A percentile compares a stretch with the other conserved stretches of the same genome.
These are phyloP conservation scores for Pyronema omphalodes DNA, from an alignment of 495 filamentous ascomycete species.

Conservation along the genomic window DNA sequence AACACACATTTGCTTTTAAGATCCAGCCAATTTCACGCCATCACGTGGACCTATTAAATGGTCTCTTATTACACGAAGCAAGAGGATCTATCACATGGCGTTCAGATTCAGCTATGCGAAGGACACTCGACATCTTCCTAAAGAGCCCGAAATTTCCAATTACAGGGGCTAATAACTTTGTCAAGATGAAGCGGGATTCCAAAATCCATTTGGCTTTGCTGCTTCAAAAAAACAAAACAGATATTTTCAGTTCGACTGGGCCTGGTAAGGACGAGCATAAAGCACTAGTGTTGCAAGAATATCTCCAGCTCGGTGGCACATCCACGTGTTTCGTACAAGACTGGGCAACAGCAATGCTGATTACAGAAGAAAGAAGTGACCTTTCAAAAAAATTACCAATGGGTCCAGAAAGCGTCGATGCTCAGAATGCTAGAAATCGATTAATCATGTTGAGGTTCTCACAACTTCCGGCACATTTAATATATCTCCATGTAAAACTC, in stretches of 20 bases:
- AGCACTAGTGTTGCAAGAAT: neutral
- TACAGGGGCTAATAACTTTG: neutral
- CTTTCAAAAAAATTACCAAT: neutral
- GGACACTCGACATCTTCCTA: neutral
- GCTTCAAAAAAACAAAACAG: neutral
- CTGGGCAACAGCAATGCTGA: neutral
- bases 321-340: neutral
- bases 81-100: conserved; percentile 3
- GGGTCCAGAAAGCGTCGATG: neutral
- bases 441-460: neutral
- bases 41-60: conserved; percentile 1
- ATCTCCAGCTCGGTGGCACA: conserved; percentile 3
- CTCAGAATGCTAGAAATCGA: neutral
- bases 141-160: neutral
- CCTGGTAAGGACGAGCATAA: neutral
- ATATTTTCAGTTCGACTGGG: neutral
- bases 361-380: neutral
- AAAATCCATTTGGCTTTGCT: neutral
- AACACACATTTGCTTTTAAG: conserved; percentile 2
- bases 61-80: conserved; percentile 6
- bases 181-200: neutral
- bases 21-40: neutral
- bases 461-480: neutral
- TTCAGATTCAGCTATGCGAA: conserved; percentile 3
- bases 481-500: conserved; percentile 1